A percentile compares a stretch with the other conserved stretches of the same genome.
phyloP scores from a whole-genome alignment of 2,329 filamentous ascomycete species.

The Chaetomiaceae sp. region DNA sequence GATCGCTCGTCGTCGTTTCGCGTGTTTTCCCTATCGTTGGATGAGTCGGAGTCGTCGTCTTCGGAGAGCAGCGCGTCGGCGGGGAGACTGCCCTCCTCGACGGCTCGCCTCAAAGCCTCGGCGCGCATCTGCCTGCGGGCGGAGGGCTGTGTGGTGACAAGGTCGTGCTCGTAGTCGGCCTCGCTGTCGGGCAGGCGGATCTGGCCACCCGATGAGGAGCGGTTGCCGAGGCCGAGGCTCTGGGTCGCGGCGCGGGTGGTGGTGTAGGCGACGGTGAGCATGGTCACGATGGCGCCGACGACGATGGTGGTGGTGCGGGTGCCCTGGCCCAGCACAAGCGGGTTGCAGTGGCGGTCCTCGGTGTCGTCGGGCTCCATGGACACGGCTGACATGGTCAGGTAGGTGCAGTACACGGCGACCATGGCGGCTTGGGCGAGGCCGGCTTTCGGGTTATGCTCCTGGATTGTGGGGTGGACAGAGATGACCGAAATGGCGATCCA shows the following conservation, averaged over 20 bases:
- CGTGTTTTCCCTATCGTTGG: conserved; percentile 37
- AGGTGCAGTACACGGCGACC: conserved; percentile 97
- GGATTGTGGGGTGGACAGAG: conserved; percentile 84
- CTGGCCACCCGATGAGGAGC: conserved; percentile 46
- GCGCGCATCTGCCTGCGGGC: conserved; percentile 85
- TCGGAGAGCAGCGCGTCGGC: conserved; percentile 81
- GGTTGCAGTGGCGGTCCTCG: conserved; percentile 89
- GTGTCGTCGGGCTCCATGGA: conserved; percentile 97
- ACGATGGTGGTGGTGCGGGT: conserved; percentile 88
- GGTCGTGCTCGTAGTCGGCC: conserved; percentile 65
- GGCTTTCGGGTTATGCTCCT: conserved; percentile 88
- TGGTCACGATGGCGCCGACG: conserved; percentile 89
- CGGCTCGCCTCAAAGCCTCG: conserved; percentile 83
- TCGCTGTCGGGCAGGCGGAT: conserved; percentile 62
- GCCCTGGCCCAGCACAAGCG: conserved; percentile 76
- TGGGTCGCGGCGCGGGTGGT: conserved; percentile 95
- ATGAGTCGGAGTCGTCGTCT: conserved; percentile 46
- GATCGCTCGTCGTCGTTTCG: conserved; percentile 82
- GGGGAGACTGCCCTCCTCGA: conserved; percentile 87
- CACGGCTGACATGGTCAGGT: conserved; percentile 95
- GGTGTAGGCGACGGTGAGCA: conserved; percentile 95
- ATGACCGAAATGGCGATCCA: conserved; percentile 76
- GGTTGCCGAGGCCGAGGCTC: conserved; percentile 67
- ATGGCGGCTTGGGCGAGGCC: conserved; percentile 96
- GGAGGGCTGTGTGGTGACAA: conserved; percentile 78